These are phyloP conservation scores for Lepiota brunneoincarnata DNA, from an alignment of 768 basidiomycete species.

Conservation along the genomic window DNA sequence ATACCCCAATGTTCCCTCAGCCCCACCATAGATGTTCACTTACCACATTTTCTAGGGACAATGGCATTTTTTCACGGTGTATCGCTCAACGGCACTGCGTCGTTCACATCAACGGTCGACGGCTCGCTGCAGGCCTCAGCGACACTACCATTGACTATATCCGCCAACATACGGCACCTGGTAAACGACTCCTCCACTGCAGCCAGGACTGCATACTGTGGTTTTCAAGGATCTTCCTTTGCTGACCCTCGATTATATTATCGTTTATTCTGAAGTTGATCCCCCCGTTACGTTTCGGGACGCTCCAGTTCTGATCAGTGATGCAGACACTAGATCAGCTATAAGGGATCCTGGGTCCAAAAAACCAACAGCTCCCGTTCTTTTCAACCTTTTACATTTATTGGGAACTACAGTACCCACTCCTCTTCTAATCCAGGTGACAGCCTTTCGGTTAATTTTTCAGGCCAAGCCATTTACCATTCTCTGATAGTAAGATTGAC, in stretches of 20 bases:
- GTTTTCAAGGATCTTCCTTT: constrained; percentile 18
- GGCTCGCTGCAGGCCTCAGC: background rate
- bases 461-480: constrained; percentile 1
- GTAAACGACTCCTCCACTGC: constrained; percentile 23
- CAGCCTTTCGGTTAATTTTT: constrained; percentile 14
- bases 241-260: constrained; percentile 22
- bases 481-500: background rate
- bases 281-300: constrained; percentile 19
- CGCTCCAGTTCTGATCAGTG: constrained; percentile 22
- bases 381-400: constrained; percentile 11
- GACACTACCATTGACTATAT: background rate
- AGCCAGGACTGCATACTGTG: constrained; percentile 23
- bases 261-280: constrained; percentile 23
- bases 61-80: constrained; percentile 2
- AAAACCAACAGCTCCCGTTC: background rate
- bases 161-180: constrained; percentile 14
- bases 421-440: constrained; percentile 14
- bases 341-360: constrained; percentile 19
- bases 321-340: constrained; percentile 20
- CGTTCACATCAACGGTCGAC: background rate
- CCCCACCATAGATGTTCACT: no score
- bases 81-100: constrained; percentile 2
- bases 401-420: constrained; percentile 19
- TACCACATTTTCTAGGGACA: background rate
- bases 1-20: background rate